Base-by-base conservation (phyloP, 768 basidiomycete genomes). In the Dioszegia aurantiaca region DNA sequence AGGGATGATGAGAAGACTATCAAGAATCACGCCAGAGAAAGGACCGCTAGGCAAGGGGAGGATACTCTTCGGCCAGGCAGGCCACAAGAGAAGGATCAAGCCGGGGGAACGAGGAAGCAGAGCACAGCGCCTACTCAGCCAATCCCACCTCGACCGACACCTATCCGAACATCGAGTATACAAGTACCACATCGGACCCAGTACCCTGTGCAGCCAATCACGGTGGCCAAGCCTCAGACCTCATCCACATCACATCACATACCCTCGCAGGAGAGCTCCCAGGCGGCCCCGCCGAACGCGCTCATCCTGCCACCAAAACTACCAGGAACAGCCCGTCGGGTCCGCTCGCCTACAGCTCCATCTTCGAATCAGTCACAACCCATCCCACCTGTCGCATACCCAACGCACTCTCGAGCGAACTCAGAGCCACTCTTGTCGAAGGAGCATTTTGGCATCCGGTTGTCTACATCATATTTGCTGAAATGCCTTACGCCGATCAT, bases 361-460 rank as follows among this genome's bases (percentile, higher is more conserved):
- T 45, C 55, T 2, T 12, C 21, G 17, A 23, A 2, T 12, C 55
- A 48, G 37, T 24, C 21, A 37, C 43, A 19, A n/a, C 17, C 30
- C 28, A 33, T 19, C 42, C 14, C 4, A 54, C 27, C n/a, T 40
- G 28, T 19, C 28, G 4, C 42, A 44, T 40, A n/a, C n/a, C 51
- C 36, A 3, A 26, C 43, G 12, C 54, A 55, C 28, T 28, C 41
- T 21, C 54, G 54, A 0, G 17, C 54, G 2, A 27, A 31, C 19
- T 55, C 54, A 12, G 44, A 55, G n/a, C 55, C 60, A 1, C 30
- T 54, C 8, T 55, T 69, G 3, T 69, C 65, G 12, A 58, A 49
- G 19, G 65, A 72, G 3, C 74, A 72, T 39, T 76, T 65, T 44
- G 56, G 53, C 23, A 58, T 74, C 16, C 66, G 74, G 0, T 45